phyloP scores from a whole-genome alignment of 441 rosid species.

The Euphorbia corollata region DNA sequence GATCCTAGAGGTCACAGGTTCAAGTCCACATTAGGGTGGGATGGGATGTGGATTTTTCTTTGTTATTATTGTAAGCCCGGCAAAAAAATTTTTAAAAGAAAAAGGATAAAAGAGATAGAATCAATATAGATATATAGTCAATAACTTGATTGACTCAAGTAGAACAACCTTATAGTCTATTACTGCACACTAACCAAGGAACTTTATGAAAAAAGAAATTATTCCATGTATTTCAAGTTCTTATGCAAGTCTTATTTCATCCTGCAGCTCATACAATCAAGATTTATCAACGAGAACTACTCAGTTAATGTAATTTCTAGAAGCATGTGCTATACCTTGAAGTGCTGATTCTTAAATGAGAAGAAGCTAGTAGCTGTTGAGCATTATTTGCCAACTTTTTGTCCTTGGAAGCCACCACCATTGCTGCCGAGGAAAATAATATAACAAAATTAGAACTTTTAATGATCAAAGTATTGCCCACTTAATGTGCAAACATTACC shows the following conservation, averaged over 20 bases:
- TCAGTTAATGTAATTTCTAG: neutral
- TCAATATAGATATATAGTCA: neutral
- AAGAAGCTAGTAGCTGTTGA: conserved; percentile 84
- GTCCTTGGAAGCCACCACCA: conserved; percentile 96
- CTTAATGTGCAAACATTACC: conserved; percentile 35
- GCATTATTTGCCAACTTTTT: conserved; percentile 62
- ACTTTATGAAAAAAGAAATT: neutral
- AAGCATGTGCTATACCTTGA: conserved; percentile 51
- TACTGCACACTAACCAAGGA: neutral
- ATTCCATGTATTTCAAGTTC: neutral
- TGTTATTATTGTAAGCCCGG: no score
- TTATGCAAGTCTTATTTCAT: neutral
- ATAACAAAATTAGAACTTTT: neutral
- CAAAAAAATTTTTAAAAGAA: no score
- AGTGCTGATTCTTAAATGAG: conserved; percentile 72
- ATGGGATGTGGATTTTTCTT: no score
- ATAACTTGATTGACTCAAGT: no score
- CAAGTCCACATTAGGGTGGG: no score
- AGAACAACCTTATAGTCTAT: neutral
- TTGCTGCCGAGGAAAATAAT: conserved; percentile 44
- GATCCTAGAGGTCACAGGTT: no score
- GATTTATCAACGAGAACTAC: neutral
- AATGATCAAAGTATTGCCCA: no score
- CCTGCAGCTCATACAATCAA: conserved; percentile 1
- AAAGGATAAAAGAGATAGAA: no score